A percentile compares a stretch with the other conserved stretches of the same genome.
Conservation (phyloP, 2,329 filamentous ascomycete species). For the Tolypocladium pustulatum region DNA sequence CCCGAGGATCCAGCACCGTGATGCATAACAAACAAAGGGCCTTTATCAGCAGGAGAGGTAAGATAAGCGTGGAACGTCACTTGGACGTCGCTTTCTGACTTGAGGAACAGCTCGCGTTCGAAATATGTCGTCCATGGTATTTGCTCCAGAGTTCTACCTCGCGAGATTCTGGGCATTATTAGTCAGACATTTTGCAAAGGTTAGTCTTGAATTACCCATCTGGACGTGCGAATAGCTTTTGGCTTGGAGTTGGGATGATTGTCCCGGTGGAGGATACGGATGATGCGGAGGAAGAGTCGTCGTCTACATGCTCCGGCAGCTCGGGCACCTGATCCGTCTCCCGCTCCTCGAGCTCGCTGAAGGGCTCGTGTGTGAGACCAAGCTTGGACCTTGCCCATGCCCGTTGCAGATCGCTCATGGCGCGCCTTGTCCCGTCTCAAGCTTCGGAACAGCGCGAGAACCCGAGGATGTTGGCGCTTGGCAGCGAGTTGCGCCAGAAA, state of each 20-base stretch:
- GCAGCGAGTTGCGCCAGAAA: not conserved
- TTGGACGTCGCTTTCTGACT: conserved; percentile 28
- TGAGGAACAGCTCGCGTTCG: conserved; percentile 72
- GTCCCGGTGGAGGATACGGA: conserved; percentile 91
- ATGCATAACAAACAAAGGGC: conserved; percentile 84
- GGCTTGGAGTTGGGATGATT: conserved; percentile 67
- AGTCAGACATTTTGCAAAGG: not conserved
- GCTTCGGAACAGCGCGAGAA: not conserved
- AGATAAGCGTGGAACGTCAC: conserved; percentile 79
- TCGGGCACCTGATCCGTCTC: conserved; percentile 35
- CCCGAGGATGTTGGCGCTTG: not conserved
- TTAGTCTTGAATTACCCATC: conserved; percentile 39
- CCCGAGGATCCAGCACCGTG: conserved; percentile 92
- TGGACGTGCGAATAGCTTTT: conserved; percentile 62
- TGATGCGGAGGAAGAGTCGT: conserved; percentile 63
- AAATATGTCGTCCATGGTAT: conserved; percentile 88
- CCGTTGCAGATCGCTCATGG: conserved; percentile 74
- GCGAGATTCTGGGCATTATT: conserved; percentile 27
- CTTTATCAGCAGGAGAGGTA: conserved; percentile 64
- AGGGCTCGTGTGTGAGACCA: conserved; percentile 38
- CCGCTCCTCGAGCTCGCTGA: conserved; percentile 39
- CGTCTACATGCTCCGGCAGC: conserved; percentile 33
- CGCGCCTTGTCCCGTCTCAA: conserved; percentile 7
- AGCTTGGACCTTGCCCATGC: conserved; percentile 70
- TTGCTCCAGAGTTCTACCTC: conserved; percentile 49